Base-by-base conservation (phyloP, 495 filamentous ascomycete species). In the Neurospora sp. region DNA sequence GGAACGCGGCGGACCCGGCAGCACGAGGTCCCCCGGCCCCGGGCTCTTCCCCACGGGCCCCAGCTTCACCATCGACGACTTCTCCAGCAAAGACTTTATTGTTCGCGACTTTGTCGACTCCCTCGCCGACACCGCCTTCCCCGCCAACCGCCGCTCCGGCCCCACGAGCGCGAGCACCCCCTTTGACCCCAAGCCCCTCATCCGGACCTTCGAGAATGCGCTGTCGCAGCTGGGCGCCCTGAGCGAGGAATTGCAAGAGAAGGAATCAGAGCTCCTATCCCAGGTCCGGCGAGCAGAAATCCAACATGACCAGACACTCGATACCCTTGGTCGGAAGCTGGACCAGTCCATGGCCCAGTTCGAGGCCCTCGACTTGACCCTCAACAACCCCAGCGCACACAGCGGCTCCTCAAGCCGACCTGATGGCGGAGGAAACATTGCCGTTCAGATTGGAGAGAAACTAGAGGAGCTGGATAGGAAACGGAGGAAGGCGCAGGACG, bases 161-260 rank as follows among this genome's bases (percentile, higher is more conserved):
- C 85, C 85, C 14, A 75, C 88, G 41, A 89, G 88, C 71, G 75
- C 88, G 42, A 89, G 88, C 71, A 88, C 90, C 79, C 90, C 92
- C 68, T 99, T 99, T 79, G 96, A 99, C 79, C 96, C 96, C 1
- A 98, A 99, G 82, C 96, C 96, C 6, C 86, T 98, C 77, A 98
- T 99, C 74, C 90, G 96, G 47, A 94, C 93, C 18, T 98, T 99
- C 77, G 96, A 99, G 82, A 88, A 85, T 73, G 87, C 96, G 39
- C 85, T 97, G 39, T 86, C 87, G 42, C 92, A 92, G 39, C 87
- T 99, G 45, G 88, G 88, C 40, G 87, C 90, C 38, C 87, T 99
- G 8, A 94, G 94, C 1, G 93, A 96, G 70, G 93, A 97, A 71
- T 82, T 98, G 18, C 93, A 94, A 74, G 87, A 87, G 69, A 89